These are phyloP conservation scores for Trametes versicolor DNA, from an alignment of 1,284 basidiomycete species.

Conservation along the genomic window DNA sequence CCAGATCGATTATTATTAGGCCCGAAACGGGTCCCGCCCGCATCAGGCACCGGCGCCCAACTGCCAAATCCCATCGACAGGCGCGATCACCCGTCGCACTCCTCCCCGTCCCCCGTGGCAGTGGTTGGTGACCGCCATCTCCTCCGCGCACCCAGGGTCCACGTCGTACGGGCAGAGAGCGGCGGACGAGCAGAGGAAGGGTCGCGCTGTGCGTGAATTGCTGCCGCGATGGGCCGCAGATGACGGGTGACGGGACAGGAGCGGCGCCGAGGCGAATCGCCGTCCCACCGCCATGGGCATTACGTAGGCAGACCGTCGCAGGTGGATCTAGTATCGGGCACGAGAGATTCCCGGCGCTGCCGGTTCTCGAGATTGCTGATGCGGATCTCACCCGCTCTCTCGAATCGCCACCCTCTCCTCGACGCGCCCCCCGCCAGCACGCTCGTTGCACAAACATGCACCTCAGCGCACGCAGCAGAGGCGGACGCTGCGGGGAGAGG, in stretches of 20 bases:
- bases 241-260: constrained; percentile 34
- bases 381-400: constrained; percentile 39
- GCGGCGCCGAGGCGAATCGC: constrained; percentile 43
- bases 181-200: background rate
- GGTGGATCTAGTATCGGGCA: constrained; percentile 44
- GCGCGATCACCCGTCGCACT: constrained; percentile 20
- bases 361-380: constrained; percentile 46
- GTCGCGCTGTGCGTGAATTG: constrained; percentile 1
- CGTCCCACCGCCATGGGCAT: constrained; percentile 41
- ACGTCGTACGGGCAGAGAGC: background rate
- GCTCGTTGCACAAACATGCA: background rate
- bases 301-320: constrained; percentile 37
- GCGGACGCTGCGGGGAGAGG: constrained; percentile 1
- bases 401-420: constrained; percentile 28
- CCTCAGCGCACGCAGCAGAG: background rate
- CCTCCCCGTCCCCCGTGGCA: constrained; percentile 14
- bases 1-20: constrained; percentile 37
- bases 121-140: constrained; percentile 26
- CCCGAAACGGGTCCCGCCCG: constrained; percentile 25
- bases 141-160: background rate
- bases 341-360: constrained; percentile 42
- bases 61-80: constrained; percentile 29
- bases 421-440: constrained; percentile 17
- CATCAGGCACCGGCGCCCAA: constrained; percentile 37
- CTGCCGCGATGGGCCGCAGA: constrained; percentile 17